Evolutionary conservation across 208 protist species (phyloP).

Genomic region (Lotmaria passim): DNA sequence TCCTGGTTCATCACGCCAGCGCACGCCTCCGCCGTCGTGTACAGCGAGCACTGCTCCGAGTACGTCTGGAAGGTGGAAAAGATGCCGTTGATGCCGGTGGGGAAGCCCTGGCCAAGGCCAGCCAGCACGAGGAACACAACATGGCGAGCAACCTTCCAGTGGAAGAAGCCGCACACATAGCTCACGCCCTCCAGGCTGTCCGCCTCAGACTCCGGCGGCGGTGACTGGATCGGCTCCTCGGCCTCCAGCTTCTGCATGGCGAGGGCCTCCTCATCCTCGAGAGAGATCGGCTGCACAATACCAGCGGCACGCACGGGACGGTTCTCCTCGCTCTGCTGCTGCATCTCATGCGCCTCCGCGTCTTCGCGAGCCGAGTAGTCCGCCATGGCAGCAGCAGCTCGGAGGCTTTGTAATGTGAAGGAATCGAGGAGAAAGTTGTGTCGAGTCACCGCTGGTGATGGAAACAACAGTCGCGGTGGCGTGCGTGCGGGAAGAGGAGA

Average conservation of each 20-base stretch:
- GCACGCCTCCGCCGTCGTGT: conserved; percentile 19
- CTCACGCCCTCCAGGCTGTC: conserved; percentile 21
- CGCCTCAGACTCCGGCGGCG: conserved; percentile 12
- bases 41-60: conserved; percentile 23
- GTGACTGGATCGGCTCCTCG: background rate
- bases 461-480: too few relatives aligned
- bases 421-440: too few relatives aligned
- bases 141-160: conserved; percentile 20
- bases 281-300: conserved; percentile 21
- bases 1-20: conserved; percentile 17
- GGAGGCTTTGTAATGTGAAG: too few relatives aligned
- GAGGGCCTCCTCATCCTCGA: conserved; percentile 17
- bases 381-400: too few relatives aligned
- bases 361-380: conserved; percentile 12
- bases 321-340: conserved; percentile 4
- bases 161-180: conserved; percentile 22
- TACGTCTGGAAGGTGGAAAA: conserved; percentile 17
- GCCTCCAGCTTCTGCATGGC: conserved; percentile 20
- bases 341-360: conserved; percentile 7
- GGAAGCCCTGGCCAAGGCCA: conserved; percentile 15
- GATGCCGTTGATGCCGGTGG: conserved; percentile 21
- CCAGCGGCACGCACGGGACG: conserved; percentile 11
- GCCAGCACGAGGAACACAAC: conserved; percentile 15
- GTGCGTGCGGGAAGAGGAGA: too few relatives aligned
- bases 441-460: too few relatives aligned